Percentiles rank a stretch among this genome's conserved stretches.
phyloP scores from a whole-genome alignment of 1,284 basidiomycete species.

The Trametes sp. region DNA sequence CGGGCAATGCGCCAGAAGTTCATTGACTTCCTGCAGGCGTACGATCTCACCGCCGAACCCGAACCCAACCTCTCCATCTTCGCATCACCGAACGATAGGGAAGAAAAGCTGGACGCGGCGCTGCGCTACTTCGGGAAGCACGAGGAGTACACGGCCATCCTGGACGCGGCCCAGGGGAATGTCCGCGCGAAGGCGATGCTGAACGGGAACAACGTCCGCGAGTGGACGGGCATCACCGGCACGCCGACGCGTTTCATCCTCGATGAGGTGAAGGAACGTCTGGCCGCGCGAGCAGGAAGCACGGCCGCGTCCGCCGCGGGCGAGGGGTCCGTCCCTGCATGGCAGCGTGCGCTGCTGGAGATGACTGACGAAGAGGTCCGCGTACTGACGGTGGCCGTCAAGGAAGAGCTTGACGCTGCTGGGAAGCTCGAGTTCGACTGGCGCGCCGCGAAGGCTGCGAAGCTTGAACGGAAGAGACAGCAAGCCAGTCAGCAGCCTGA shows the following conservation, averaged over 20 bases:
- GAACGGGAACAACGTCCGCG: slow-evolving; percentile 57
- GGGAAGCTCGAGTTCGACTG: slow-evolving; percentile 35
- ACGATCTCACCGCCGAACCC: slow-evolving; percentile 22
- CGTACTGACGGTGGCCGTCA: slow-evolving; percentile 34
- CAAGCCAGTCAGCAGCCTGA: neutral
- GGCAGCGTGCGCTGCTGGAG: slow-evolving; percentile 37
- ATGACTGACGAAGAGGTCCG: slow-evolving; percentile 40
- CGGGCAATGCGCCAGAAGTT: slow-evolving; percentile 69
- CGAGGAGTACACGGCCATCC: slow-evolving; percentile 53
- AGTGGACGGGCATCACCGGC: slow-evolving; percentile 63
- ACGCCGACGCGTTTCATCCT: slow-evolving; percentile 56
- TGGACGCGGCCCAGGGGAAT: slow-evolving; percentile 42
- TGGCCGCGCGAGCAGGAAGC: slow-evolving; percentile 33
- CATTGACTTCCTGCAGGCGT: slow-evolving; percentile 46
- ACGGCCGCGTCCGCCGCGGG: neutral
- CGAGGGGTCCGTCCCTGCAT: slow-evolving; percentile 22
- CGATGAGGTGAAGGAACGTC: slow-evolving; percentile 51
- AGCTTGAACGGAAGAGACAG: slow-evolving; percentile 20
- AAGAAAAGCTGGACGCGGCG: slow-evolving; percentile 50
- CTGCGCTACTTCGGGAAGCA: slow-evolving; percentile 62
- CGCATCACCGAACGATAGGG: slow-evolving; percentile 1
- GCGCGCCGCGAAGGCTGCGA: slow-evolving; percentile 32
- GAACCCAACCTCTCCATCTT: neutral
- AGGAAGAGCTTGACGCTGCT: slow-evolving; percentile 37
- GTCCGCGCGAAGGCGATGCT: slow-evolving; percentile 53